Evolutionary conservation across 1,139 yeast genomes (phyloP).

Genomic region (Blastobotrys apis): DNA sequence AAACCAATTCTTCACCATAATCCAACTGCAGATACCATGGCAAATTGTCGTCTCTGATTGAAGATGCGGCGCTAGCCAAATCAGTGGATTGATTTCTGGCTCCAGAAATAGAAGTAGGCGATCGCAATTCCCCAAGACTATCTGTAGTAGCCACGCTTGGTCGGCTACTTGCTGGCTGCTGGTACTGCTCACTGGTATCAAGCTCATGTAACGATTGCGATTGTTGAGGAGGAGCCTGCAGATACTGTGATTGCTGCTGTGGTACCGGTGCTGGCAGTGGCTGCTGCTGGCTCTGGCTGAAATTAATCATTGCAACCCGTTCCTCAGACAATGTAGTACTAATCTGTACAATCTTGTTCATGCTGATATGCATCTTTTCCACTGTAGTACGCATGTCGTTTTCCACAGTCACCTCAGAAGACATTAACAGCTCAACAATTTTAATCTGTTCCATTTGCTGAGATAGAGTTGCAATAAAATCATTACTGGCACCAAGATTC

Average conservation of each 20-base stretch:
- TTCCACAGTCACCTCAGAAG: constrained; percentile 19
- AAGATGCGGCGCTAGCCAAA: constrained; percentile 15
- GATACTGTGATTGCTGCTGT: not conserved
- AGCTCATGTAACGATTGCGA: not conserved
- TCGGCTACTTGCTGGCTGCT: not conserved
- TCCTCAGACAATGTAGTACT: constrained; percentile 7
- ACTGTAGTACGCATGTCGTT: constrained; percentile 17
- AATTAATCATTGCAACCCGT: constrained; percentile 4
- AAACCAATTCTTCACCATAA: constrained; percentile 65
- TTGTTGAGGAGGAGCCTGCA: not conserved
- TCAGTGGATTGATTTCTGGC: constrained; percentile 17
- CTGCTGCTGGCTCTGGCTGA: no score
- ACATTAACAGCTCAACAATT: constrained; percentile 20
- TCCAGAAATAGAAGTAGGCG: constrained; percentile 10
- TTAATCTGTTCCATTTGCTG: constrained; percentile 22
- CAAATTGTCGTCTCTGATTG: constrained; percentile 22
- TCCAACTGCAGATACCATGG: constrained; percentile 87
- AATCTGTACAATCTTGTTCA: constrained; percentile 1
- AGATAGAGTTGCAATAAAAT: constrained; percentile 24
- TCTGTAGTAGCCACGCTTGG: not conserved
- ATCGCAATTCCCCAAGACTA: constrained; percentile 4
- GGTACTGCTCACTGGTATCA: not conserved
- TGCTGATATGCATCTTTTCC: constrained; percentile 13
- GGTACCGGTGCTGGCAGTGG: not conserved
- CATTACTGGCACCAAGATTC: constrained; percentile 57